A percentile compares a stretch with the other conserved stretches of the same genome.
Conservation (phyloP, 1,284 basidiomycete species). For the Rhodotorula sp. region DNA sequence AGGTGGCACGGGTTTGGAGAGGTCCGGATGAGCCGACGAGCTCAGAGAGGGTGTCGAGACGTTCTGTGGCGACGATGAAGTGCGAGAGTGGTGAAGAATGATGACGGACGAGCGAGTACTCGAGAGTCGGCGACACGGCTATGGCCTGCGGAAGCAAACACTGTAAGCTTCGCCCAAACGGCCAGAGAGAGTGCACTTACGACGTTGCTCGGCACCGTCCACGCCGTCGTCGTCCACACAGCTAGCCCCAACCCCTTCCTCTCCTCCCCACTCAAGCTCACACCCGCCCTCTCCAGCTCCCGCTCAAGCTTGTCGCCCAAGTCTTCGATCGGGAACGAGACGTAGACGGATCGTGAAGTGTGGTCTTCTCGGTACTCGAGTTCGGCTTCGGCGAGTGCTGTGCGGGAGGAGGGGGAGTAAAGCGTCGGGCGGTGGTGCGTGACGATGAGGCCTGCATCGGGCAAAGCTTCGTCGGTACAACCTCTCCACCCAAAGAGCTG, state of each 20-base stretch:
- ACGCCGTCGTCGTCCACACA: slow-evolving; percentile 99
- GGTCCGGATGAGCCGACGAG: slow-evolving; percentile 4
- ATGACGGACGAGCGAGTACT: slow-evolving; percentile 63
- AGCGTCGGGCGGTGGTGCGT: slow-evolving; percentile 86
- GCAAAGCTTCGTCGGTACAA: rapidly evolving
- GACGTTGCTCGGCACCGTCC: slow-evolving; percentile 96
- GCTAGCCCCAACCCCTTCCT: slow-evolving; percentile 57
- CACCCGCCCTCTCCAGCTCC: slow-evolving; percentile 13
- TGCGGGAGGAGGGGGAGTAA: slow-evolving; percentile 91
- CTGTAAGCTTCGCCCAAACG: no score
- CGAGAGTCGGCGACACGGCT: slow-evolving; percentile 70
- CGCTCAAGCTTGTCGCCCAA: slow-evolving; percentile 11
- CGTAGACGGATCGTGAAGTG: slow-evolving; percentile 81
- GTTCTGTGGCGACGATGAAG: slow-evolving; percentile 68
- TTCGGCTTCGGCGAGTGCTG: slow-evolving; percentile 94
- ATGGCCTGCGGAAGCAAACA: slow-evolving; percentile 62
- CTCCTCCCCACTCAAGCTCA: slow-evolving; percentile 32
- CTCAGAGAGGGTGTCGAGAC: slow-evolving; percentile 57
- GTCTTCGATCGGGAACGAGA: slow-evolving; percentile 63
- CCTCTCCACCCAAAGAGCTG: neutral
- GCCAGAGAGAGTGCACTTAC: slow-evolving; percentile 53
- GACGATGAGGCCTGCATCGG: slow-evolving; percentile 67
- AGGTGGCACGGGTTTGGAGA: slow-evolving; percentile 6
- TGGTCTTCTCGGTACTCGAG: slow-evolving; percentile 87
- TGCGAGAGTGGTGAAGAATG: slow-evolving; percentile 49